These are phyloP conservation scores for Trichothecium sympodiale DNA, from an alignment of 2,329 filamentous ascomycete genomes.

Conservation along the genomic window DNA sequence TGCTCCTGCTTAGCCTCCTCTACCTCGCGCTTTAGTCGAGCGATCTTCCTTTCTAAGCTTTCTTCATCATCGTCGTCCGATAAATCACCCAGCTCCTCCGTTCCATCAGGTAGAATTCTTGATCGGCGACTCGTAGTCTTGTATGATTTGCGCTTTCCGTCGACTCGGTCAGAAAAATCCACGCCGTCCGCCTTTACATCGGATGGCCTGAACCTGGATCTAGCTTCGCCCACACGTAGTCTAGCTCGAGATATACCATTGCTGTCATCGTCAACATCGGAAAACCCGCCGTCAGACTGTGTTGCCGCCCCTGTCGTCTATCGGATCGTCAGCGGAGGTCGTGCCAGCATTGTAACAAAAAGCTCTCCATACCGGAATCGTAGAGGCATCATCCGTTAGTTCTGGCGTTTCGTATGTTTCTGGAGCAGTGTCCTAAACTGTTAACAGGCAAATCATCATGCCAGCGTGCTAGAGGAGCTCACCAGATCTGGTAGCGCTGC, in stretches of 20 bases:
- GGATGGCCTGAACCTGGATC: slow-evolving; percentile 65
- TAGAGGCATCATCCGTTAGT: slow-evolving; percentile 80
- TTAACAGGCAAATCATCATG: slow-evolving; percentile 9
- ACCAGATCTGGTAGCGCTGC: slow-evolving; percentile 72
- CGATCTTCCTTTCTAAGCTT: slow-evolving; percentile 65
- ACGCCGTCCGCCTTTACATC: slow-evolving; percentile 66
- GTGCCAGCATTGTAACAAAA: neutral
- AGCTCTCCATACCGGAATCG: slow-evolving; percentile 52
- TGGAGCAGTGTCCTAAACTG: slow-evolving; percentile 67
- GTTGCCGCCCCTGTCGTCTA: slow-evolving; percentile 46
- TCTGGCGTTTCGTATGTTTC: slow-evolving; percentile 97
- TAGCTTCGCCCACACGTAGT: slow-evolving; percentile 67
- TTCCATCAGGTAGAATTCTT: slow-evolving; percentile 50
- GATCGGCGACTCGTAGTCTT: slow-evolving; percentile 59
- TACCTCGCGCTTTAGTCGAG: slow-evolving; percentile 72
- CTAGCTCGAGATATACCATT: slow-evolving; percentile 65
- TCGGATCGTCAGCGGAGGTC: neutral
- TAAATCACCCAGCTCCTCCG: slow-evolving; percentile 59
- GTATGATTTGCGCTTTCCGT: slow-evolving; percentile 74
- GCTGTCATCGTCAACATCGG: slow-evolving; percentile 50
- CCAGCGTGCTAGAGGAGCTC: slow-evolving; percentile 13
- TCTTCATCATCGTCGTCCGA: slow-evolving; percentile 71
- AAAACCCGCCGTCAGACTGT: slow-evolving; percentile 51
- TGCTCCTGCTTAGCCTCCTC: slow-evolving; percentile 60
- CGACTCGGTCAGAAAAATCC: slow-evolving; percentile 84